These are phyloP conservation scores for Triticum dicoccoides DNA, from an alignment of 176 grass and related monocot genomes.

Conservation along the genomic window DNA sequence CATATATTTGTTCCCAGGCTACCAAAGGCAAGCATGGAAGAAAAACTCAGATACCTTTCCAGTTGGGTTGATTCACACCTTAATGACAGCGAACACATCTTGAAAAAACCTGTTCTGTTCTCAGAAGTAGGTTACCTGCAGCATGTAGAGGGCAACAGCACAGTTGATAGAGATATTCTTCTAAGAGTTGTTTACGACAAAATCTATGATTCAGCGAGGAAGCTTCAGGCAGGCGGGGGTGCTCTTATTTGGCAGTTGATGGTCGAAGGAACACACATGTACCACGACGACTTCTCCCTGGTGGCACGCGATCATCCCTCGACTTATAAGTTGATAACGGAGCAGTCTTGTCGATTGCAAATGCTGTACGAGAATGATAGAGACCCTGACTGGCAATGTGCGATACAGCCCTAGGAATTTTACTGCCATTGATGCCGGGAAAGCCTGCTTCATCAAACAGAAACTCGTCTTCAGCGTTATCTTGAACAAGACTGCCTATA, in stretches of 20 bases:
- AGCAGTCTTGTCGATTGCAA: constrained; percentile 74
- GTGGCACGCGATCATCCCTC: constrained; percentile 52
- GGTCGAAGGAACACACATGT: constrained; percentile 66
- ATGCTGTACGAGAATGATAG: constrained; percentile 40
- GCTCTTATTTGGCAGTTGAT: constrained; percentile 95
- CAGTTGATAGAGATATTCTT: constrained; percentile 57
- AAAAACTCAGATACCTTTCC: constrained; percentile 78
- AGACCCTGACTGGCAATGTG: constrained; percentile 30
- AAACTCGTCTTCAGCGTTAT: background rate
- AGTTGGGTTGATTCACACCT: constrained; percentile 86
- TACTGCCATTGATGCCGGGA: background rate
- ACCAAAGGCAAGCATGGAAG: constrained; percentile 66
- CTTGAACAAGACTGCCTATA: background rate
- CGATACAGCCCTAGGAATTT: constrained; percentile 16
- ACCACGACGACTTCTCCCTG: constrained; percentile 70
- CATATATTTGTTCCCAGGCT: constrained; percentile 51
- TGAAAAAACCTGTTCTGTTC: constrained; percentile 89
- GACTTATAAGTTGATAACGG: constrained; percentile 66
- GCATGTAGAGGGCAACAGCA: constrained; percentile 40
- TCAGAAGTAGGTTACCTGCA: constrained; percentile 72
- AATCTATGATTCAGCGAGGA: constrained; percentile 73
- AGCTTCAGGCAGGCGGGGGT: constrained; percentile 60
- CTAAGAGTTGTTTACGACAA: constrained; percentile 84
- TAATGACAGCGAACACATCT: constrained; percentile 67
- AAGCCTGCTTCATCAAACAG: background rate